Percentiles rank a stretch among this genome's conserved stretches.
Evolutionary conservation across 306 rosid species (phyloP).

Genomic region (Heteromeles arbutifolia): DNA sequence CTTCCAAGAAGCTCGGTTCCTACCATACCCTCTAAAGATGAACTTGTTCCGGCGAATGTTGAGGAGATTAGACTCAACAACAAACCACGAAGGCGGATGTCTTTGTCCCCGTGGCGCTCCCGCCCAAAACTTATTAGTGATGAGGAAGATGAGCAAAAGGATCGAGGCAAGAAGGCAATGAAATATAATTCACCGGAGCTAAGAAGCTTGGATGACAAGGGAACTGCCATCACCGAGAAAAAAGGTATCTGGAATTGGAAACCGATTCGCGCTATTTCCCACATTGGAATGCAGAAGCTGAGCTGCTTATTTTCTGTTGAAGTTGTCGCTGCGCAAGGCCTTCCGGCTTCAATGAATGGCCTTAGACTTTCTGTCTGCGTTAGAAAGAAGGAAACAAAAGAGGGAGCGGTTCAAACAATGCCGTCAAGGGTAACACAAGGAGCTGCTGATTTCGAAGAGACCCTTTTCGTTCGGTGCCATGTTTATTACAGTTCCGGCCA

Average conservation of each 20-base stretch:
- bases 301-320: conserved; percentile 85
- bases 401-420: conserved; percentile 92
- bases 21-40: conserved; percentile 41
- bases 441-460: conserved; percentile 96
- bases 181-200: conserved; percentile 16
- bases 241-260: conserved; percentile 96
- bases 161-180: not conserved
- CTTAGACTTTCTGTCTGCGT: conserved; percentile 72
- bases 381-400: conserved; percentile 90
- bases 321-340: conserved; percentile 76
- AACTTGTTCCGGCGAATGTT: conserved; percentile 15
- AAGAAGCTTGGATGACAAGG: conserved; percentile 31
- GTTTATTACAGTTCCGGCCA: conserved; percentile 43
- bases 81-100: conserved; percentile 64
- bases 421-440: conserved; percentile 83
- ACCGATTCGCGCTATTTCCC: conserved; percentile 83
- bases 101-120: conserved; percentile 88
- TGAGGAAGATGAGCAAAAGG: conserved; percentile 10
- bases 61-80: conserved; percentile 18
- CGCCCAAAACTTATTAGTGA: conserved; percentile 46
- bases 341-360: conserved; percentile 92
- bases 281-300: conserved; percentile 74
- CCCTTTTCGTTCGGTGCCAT: conserved; percentile 74
- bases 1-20: conserved; percentile 67
- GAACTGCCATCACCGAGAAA: conserved; percentile 37